A percentile compares a stretch with the other conserved stretches of the same genome.
phyloP scores from a whole-genome alignment of 805 yeast genomes.

The Torulaspora microellipsoides region DNA sequence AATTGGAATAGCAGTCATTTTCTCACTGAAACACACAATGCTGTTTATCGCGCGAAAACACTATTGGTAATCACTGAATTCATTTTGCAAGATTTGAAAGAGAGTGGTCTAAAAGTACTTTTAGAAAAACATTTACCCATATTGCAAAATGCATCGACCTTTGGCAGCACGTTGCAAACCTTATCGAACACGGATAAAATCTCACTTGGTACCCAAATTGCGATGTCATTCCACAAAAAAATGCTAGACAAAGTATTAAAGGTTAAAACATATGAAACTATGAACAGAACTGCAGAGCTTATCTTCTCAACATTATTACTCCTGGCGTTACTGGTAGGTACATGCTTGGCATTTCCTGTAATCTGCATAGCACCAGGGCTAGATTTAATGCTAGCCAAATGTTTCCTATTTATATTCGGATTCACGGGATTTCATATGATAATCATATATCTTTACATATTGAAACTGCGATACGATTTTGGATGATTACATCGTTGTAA shows the following conservation, averaged over 20 bases:
- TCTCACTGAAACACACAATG: neutral
- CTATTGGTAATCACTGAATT: neutral
- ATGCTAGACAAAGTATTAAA: neutral
- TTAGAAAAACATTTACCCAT: no score
- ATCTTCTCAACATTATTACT: neutral
- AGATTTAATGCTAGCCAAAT: neutral
- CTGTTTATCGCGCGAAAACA: neutral
- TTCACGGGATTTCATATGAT: conserved; percentile 1
- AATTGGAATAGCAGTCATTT: neutral
- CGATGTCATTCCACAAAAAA: neutral
- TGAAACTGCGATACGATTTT: neutral
- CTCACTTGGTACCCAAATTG: neutral
- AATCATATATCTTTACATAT: neutral
- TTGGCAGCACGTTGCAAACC: no score
- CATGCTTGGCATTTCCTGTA: neutral
- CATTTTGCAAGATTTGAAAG: neutral
- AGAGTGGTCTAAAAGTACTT: neutral
- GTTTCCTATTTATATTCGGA: neutral
- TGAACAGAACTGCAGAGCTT: neutral
- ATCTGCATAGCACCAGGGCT: neutral
- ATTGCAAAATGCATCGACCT: no score
- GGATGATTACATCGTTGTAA: neutral
- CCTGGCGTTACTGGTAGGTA: neutral
- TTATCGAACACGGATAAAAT: neutral
- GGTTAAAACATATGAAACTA: neutral